These are phyloP conservation scores for Ogataea siamensis DNA, from an alignment of 805 yeast species.

Conservation along the genomic window DNA sequence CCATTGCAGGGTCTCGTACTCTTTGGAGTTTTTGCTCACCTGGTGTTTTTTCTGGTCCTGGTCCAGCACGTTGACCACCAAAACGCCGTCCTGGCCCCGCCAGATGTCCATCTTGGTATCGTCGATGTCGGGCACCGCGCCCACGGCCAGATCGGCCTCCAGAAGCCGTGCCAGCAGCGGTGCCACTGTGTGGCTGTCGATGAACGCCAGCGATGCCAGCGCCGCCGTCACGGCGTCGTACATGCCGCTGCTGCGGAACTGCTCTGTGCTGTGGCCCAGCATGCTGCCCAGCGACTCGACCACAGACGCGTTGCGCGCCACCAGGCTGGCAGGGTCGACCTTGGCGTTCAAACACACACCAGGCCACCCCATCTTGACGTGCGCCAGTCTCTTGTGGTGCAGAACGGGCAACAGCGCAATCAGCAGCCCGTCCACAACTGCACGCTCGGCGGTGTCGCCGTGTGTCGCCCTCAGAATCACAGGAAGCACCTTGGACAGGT, in stretches of 20 bases:
- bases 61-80: constrained; percentile 64
- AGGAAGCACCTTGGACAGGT: constrained; percentile 32
- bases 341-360: constrained; percentile 59
- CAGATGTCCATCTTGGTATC: constrained; percentile 58
- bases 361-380: constrained; percentile 66
- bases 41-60: constrained; percentile 39
- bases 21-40: constrained; percentile 72
- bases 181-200: constrained; percentile 55
- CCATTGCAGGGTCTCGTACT: constrained; percentile 86
- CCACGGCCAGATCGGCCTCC: constrained; percentile 39
- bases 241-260: constrained; percentile 40
- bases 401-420: constrained; percentile 41
- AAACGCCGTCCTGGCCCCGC: constrained; percentile 64
- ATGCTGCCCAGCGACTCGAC: constrained; percentile 23
- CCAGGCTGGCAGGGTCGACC: constrained; percentile 63
- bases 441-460: constrained; percentile 22
- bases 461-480: constrained; percentile 40
- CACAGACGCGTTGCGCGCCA: constrained; percentile 30
- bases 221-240: constrained; percentile 52
- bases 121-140: constrained; percentile 40
- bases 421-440: constrained; percentile 34
- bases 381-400: constrained; percentile 41
- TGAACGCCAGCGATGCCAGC: constrained; percentile 51
- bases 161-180: constrained; percentile 49
- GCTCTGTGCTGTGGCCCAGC: constrained; percentile 15